phyloP scores from a whole-genome alignment of 768 basidiomycete species.

The Mycena metata region DNA sequence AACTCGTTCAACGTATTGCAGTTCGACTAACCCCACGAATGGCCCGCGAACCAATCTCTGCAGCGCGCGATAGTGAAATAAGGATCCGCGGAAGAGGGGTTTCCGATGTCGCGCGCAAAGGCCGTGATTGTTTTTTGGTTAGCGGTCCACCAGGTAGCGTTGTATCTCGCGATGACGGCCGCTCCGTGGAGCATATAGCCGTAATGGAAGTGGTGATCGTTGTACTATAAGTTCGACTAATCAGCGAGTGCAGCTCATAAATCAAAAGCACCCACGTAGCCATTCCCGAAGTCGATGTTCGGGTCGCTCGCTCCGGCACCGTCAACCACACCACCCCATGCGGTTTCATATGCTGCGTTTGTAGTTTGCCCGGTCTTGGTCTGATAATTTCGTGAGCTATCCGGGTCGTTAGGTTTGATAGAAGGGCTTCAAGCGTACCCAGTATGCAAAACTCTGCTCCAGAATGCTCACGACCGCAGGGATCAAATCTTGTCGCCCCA shows the following conservation, averaged over 20 bases:
- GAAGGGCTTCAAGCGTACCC: constrained; percentile 39
- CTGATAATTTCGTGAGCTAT: constrained; percentile 3
- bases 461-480: constrained; percentile 44
- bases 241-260: background rate
- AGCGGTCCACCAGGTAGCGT: constrained; percentile 43
- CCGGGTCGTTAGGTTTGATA: background rate
- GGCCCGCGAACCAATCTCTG: constrained; percentile 54
- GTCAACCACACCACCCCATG: constrained; percentile 53
- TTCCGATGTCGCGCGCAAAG: constrained; percentile 51
- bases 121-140: constrained; percentile 44
- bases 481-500: constrained; percentile 49
- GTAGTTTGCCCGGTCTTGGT: constrained; percentile 32
- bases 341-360: constrained; percentile 50
- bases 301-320: constrained; percentile 46
- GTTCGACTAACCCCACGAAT: constrained; percentile 49
- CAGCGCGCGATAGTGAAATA: constrained; percentile 49
- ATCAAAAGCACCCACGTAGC: constrained; percentile 35
- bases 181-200: constrained; percentile 50
- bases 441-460: constrained; percentile 43
- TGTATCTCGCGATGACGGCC: constrained; percentile 50
- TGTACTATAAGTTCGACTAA: constrained; percentile 37
- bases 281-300: constrained; percentile 52
- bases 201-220: constrained; percentile 54
- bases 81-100: constrained; percentile 49
- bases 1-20: background rate